Evolutionary conservation across 495 filamentous ascomycete species (phyloP).

Genomic region (Talaromyces proteolyticus): DNA sequence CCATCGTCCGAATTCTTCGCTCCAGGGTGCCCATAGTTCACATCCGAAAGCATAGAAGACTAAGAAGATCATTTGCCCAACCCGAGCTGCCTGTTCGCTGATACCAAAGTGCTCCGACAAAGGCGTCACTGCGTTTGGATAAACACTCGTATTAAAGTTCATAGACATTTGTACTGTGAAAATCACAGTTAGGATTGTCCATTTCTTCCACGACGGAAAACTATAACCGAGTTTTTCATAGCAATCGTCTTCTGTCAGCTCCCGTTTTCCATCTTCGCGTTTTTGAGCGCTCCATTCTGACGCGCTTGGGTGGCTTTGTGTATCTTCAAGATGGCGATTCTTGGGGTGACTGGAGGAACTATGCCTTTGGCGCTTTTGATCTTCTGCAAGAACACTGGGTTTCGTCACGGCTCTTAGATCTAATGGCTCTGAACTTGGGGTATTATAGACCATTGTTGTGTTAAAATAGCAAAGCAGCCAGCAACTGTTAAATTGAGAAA

Average conservation of each 20-base stretch:
- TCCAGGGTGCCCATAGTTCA: slow-evolving; percentile 80
- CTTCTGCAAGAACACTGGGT: not conserved
- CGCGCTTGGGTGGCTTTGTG: not conserved
- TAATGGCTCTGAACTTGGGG: not conserved
- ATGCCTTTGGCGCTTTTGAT: not conserved
- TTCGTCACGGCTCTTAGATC: not conserved
- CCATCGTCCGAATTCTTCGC: slow-evolving; percentile 72
- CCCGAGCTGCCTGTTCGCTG: slow-evolving; percentile 56
- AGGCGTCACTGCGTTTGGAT: slow-evolving; percentile 57
- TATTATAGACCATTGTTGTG: too few species aligned
- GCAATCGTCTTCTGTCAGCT: slow-evolving; percentile 55
- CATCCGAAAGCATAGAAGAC: slow-evolving; percentile 67
- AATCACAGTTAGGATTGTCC: slow-evolving; percentile 66
- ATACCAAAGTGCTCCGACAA: slow-evolving; percentile 59
- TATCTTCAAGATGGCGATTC: not conserved
- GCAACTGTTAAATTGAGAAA: too few species aligned
- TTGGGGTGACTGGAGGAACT: not conserved
- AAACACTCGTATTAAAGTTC: slow-evolving; percentile 79
- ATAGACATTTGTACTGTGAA: slow-evolving; percentile 75
- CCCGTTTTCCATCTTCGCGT: slow-evolving; percentile 36
- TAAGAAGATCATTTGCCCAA: slow-evolving; percentile 66
- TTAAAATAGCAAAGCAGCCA: too few species aligned
- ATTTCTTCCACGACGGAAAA: slow-evolving; percentile 66
- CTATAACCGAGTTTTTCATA: slow-evolving; percentile 60
- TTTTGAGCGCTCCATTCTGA: not conserved